Conservation (phyloP, 2,329 filamentous ascomycete species). For the Ramularia collo-cygni region DNA sequence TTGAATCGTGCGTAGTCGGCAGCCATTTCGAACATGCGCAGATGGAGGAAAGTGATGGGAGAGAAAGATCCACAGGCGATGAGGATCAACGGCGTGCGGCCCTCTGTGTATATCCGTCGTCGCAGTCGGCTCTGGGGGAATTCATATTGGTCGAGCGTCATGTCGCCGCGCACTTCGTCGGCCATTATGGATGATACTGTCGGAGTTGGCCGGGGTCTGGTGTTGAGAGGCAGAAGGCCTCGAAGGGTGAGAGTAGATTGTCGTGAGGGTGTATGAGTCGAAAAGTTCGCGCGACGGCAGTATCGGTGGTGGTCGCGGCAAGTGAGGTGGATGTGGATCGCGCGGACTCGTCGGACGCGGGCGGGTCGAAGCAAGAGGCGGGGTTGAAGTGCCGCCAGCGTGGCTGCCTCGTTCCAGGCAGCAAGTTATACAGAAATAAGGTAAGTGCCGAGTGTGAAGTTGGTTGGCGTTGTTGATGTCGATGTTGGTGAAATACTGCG, state of each 20-base stretch:
- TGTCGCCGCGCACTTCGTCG: conserved; percentile 21
- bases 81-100: conserved; percentile 57
- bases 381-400: conserved; percentile 1
- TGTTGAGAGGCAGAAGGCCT: conserved; percentile 1
- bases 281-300: neutral
- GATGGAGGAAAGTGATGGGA: conserved; percentile 55
- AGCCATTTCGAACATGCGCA: conserved; percentile 85
- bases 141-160: conserved; percentile 45
- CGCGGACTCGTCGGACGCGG: too few relatives aligned
- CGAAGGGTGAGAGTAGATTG: neutral
- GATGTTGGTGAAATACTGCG: too few relatives aligned
- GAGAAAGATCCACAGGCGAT: conserved; percentile 58
- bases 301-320: too few relatives aligned
- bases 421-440: too few relatives aligned
- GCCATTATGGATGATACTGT: conserved; percentile 15
- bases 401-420: too few relatives aligned
- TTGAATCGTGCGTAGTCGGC: conserved; percentile 70
- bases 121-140: conserved; percentile 57
- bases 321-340: too few relatives aligned
- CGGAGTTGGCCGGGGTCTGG: neutral
- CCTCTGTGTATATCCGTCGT: conserved; percentile 48
- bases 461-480: too few relatives aligned
- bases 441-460: too few relatives aligned
- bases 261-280: neutral
- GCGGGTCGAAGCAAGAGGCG: too few relatives aligned